A percentile compares a stretch with the other conserved stretches of the same genome.
Evolutionary conservation across 1,139 yeast species (phyloP).

Genomic region (Yamadazyma triangularis): DNA sequence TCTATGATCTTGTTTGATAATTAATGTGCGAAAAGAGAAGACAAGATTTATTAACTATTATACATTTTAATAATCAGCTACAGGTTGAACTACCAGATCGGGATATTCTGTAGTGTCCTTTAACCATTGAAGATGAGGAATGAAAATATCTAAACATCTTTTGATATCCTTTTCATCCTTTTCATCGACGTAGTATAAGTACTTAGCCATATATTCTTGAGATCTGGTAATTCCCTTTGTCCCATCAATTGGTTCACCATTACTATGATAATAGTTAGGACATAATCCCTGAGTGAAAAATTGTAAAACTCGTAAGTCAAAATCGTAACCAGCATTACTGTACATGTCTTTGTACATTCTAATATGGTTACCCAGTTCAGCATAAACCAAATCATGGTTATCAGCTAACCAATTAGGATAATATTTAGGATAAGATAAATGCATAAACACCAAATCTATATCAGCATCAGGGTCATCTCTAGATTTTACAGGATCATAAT

Average conservation of each 20-base stretch:
- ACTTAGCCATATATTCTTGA: constrained; percentile 33
- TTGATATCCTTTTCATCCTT: constrained; percentile 21
- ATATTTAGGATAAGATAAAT: constrained; percentile 62
- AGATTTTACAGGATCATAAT: constrained; percentile 47
- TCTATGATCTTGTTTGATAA: no score
- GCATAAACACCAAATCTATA: constrained; percentile 45
- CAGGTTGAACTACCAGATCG: constrained; percentile 11
- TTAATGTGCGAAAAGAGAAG: no score
- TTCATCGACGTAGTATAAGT: constrained; percentile 21
- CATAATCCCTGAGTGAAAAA: constrained; percentile 38
- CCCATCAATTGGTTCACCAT: constrained; percentile 28
- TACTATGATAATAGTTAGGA: constrained; percentile 27
- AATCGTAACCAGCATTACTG: constrained; percentile 46
- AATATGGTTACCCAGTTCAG: constrained; percentile 32
- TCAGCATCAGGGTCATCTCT: constrained; percentile 13
- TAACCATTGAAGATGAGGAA: constrained; percentile 38
- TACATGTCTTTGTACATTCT: constrained; percentile 44
- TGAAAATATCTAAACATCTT: constrained; percentile 33
- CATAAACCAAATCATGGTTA: constrained; percentile 41
- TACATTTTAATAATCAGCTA: neutral
- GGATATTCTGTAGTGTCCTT: constrained; percentile 24
- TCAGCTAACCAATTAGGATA: constrained; percentile 47
- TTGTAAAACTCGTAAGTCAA: constrained; percentile 41
- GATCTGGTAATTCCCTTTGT: constrained; percentile 12
- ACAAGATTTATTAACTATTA: no score